Evolutionary conservation across 208 protist genomes (phyloP), one percentile per base, ranked within the genome.

Genomic region (Leishmania martiniquensis): DNA sequence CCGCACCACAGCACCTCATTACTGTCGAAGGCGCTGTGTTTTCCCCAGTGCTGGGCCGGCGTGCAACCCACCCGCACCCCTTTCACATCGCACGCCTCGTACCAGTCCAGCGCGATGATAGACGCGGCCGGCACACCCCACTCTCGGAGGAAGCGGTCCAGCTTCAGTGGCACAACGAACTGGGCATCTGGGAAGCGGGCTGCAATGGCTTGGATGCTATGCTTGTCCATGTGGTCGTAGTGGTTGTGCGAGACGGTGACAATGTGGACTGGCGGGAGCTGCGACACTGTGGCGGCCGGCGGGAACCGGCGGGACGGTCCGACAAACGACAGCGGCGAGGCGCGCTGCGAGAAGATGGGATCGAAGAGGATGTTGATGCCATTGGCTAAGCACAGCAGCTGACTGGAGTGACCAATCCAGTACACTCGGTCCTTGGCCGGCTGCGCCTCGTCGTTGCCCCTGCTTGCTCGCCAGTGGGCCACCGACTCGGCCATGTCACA

Each of bases 231-330:
- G 83, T 98, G 93, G 73, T 98, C 95, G 81, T 95, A 97, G 84
- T 98, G 95, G 77, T 96, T 94, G 84, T 98, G 95, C 42, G 87
- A 94, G 32, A 98, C 51, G 37, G 90, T 75, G 25, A 96, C 84
- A 44, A 95, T 89, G 82, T 98, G 86, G 7, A 96, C 77, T 2
- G 44, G 63, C n/a, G 93, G 92, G 42, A 97, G 83, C 62, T 96
- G 85, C 13, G 71, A 80, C 0, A 91, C 63, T 7, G 81, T 78
- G 4, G 85, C 78, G 25, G 84, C 62, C 1, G 88, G 78, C 17
- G 86, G 82, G 45, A 82, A 85, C 32, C 85, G 63, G 29, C 85
- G 78, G 20, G 57, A n/a, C 37, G 90, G 90, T 3, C 92, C 94
- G 7, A 69, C 65, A 63, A 90, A 95, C 17, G 77, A 81, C n/a